Base-by-base conservation (phyloP, 1,139 yeast species). In the Zhuliangozyma parablackwelliae region DNA sequence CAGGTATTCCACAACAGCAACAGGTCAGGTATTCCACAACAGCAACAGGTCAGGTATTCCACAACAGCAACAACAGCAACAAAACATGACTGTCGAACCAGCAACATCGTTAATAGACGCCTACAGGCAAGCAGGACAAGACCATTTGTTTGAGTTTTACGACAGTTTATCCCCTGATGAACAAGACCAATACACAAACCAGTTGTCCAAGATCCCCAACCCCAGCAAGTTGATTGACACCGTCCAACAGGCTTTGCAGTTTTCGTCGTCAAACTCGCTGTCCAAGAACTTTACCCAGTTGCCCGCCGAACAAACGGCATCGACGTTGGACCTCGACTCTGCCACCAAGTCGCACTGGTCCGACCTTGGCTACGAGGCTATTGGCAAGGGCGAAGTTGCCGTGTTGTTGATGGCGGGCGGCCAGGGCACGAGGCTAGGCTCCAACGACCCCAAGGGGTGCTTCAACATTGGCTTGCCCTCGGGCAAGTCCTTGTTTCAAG, bases 401-500 rank as follows among this genome's bases (percentile, higher is more conserved):
- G 92, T 92, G 7, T 72, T 92, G 32, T 72, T 92, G 40, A 82
- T 92, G 84, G 97, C 98, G 9, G 99, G 98, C 40, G 99, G 99
- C 38, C 98, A 92, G 61, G 99, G 98, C 25, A 84, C 97, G 4
- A 74, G 99, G 45, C 70, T 92, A 40, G 98, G 98, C 1, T 87
- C 96, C 2, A 65, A 78, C 11, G 80, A 68, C 26, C 99, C 99
- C 31, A 92, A 92, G 62, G 99, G 99, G 1, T 90, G 97, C 62
- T 92, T 78, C 59, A 78, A 92, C 55, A 82, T 94, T 42, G 82
- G 83, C 0, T 72, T 94, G 36, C 97, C 97, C 1, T 86, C 96
- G 2, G 69, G 72, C 29, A 87, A 86, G 57, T 78, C 95, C 1
- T 67, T 94, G 42, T 94, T 92, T 62, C 96, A 89, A 60, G 75